These are phyloP conservation scores for Colletotrichum cereale DNA, from an alignment of 2,329 filamentous ascomycete genomes.

Conservation along the genomic window DNA sequence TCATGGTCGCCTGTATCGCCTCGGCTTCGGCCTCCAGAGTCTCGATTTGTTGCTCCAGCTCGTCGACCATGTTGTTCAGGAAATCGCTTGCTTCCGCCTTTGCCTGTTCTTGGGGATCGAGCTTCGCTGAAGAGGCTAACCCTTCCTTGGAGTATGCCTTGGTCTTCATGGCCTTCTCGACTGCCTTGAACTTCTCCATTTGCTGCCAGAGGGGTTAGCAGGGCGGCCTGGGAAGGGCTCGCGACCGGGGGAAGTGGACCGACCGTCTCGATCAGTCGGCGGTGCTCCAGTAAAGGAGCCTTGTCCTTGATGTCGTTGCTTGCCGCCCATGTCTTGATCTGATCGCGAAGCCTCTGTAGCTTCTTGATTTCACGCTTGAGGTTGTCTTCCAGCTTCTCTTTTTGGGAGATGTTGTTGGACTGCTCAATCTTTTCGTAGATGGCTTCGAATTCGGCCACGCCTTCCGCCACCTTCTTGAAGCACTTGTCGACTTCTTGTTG, in stretches of 20 bases:
- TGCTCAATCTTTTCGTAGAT: constrained; percentile 99
- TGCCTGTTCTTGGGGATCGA: constrained; percentile 98
- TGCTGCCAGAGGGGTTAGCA: constrained; percentile 66
- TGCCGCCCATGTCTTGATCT: constrained; percentile 99
- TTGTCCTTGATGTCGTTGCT: constrained; percentile 99
- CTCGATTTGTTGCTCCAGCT: constrained; percentile 94
- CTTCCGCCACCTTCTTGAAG: constrained; percentile 98
- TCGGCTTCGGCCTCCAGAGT: constrained; percentile 91
- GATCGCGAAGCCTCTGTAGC: constrained; percentile 94
- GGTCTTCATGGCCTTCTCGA: constrained; percentile 99
- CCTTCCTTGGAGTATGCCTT: constrained; percentile 99
- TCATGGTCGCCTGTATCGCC: constrained; percentile 86
- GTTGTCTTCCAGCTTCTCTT: constrained; percentile 98
- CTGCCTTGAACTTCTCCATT: constrained; percentile 99
- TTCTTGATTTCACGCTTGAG: constrained; percentile 99
- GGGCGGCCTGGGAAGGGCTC: constrained; percentile 34
- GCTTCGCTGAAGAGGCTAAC: constrained; percentile 87
- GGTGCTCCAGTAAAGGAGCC: constrained; percentile 90
- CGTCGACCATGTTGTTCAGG: constrained; percentile 87
- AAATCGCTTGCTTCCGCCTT: constrained; percentile 92
- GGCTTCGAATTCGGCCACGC: constrained; percentile 89
- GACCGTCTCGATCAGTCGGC: constrained; percentile 98
- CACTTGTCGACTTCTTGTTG: constrained; percentile 99
- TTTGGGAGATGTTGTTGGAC: constrained; percentile 92
- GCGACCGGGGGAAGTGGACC: constrained; percentile 50